phyloP scores from a whole-genome alignment of 116 monocot genomes.

The Thalassia testudinum region DNA sequence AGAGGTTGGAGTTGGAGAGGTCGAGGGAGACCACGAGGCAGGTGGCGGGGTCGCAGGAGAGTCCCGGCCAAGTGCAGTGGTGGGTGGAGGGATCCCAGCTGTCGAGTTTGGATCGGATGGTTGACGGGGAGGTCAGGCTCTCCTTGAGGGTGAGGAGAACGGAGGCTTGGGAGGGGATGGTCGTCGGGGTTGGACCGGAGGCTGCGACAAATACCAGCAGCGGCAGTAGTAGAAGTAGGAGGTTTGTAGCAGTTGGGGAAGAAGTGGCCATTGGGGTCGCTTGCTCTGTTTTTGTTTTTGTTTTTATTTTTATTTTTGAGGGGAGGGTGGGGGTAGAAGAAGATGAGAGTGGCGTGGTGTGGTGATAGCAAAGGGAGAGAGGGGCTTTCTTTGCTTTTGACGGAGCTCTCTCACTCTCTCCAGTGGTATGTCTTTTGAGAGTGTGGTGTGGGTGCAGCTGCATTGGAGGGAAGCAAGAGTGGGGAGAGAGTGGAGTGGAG shows the following conservation, averaged over 20 bases:
- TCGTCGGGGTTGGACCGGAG: not conserved
- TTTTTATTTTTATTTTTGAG: no score
- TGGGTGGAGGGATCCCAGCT: conserved; percentile 33
- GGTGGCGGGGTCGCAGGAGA: conserved; percentile 28
- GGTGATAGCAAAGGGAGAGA: no score
- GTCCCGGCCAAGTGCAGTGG: conserved; percentile 47
- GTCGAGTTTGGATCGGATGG: conserved; percentile 18
- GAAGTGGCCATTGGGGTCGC: not conserved
- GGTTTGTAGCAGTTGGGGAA: not conserved
- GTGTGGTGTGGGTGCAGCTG: no score
- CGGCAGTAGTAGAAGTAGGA: not conserved
- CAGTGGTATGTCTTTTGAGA: no score
- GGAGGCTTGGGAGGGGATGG: conserved; percentile 29
- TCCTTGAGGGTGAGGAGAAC: conserved; percentile 45
- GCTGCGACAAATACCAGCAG: not conserved
- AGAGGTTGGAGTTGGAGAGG: conserved; percentile 57
- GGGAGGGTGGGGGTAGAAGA: no score
- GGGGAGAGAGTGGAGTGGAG: not conserved
- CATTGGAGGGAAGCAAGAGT: no score
- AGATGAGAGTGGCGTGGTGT: no score
- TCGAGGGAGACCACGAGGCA: conserved; percentile 27
- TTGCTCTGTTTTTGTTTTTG: no score
- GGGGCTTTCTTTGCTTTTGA: no score
- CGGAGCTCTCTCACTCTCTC: no score
- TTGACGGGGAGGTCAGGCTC: conserved; percentile 16